A percentile compares a stretch with the other conserved stretches of the same genome.
These are phyloP conservation scores for Fonsecaea pedrosoi DNA, from an alignment of 2,329 filamentous ascomycete genomes.

Conservation along the genomic window DNA sequence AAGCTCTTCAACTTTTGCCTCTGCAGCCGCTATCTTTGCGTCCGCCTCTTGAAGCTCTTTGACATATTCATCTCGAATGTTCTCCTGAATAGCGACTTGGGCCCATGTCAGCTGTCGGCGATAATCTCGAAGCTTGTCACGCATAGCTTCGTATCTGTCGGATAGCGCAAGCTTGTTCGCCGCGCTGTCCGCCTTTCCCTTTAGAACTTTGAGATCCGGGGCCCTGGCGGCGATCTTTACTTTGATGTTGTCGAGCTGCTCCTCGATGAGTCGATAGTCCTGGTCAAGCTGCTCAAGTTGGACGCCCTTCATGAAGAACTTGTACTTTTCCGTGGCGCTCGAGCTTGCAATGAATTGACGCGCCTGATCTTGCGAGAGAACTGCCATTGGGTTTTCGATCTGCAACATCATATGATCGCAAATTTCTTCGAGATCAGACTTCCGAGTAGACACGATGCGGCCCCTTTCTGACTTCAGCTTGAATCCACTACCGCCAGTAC, in stretches of 20 bases:
- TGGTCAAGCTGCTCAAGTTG: conserved; percentile 90
- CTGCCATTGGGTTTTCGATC: conserved; percentile 95
- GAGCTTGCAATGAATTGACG: conserved; percentile 90
- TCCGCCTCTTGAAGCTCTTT: conserved; percentile 48
- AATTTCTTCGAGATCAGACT: conserved; percentile 86
- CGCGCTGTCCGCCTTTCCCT: conserved; percentile 66
- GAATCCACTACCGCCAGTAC: conserved; percentile 69
- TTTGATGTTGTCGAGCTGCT: conserved; percentile 76
- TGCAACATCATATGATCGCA: conserved; percentile 92
- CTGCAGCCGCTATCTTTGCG: conserved; percentile 57
- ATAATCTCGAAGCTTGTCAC: conserved; percentile 65
- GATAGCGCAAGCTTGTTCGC: conserved; percentile 69
- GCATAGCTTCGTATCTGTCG: conserved; percentile 70
- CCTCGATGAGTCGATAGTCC: conserved; percentile 84
- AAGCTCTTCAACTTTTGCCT: conserved; percentile 53
- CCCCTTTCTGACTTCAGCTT: conserved; percentile 79
- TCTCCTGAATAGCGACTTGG: conserved; percentile 80
- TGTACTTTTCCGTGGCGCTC: conserved; percentile 84
- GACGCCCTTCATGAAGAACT: conserved; percentile 93
- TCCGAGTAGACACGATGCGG: conserved; percentile 76
- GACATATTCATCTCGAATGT: conserved; percentile 48
- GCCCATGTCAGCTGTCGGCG: conserved; percentile 80
- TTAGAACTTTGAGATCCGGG: conserved; percentile 68
- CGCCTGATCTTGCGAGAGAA: conserved; percentile 93
- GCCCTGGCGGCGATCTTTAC: conserved; percentile 66